Percentiles rank a stretch among this genome's conserved stretches.
These are phyloP conservation scores for Colletotrichum orchidophilum DNA, from an alignment of 2,329 filamentous ascomycete species.

Conservation along the genomic window DNA sequence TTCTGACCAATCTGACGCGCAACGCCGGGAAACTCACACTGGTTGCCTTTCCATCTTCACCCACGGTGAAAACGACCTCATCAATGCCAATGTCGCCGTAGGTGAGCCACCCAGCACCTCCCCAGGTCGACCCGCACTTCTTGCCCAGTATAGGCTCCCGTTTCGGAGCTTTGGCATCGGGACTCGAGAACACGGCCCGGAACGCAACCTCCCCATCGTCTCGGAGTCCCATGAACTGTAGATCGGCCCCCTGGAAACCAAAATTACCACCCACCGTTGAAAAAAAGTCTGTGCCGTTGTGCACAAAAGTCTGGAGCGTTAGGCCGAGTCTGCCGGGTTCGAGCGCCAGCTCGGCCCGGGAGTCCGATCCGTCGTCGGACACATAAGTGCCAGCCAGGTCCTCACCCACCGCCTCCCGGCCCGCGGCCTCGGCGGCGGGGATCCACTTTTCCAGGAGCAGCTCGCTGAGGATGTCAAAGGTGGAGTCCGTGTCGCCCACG, in stretches of 20 bases:
- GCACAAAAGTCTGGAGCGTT: neutral
- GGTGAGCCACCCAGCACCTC: constrained; percentile 23
- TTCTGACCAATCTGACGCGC: neutral
- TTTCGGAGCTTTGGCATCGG: neutral
- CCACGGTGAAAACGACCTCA: constrained; percentile 34
- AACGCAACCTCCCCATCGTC: neutral
- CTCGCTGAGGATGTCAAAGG: constrained; percentile 35
- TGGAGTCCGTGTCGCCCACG: constrained; percentile 17
- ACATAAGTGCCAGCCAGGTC: constrained; percentile 34
- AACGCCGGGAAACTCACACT: constrained; percentile 21
- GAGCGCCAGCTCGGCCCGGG: neutral
- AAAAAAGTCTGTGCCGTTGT: constrained; percentile 7
- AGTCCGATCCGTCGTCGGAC: neutral
- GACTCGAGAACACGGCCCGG: neutral
- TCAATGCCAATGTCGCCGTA: constrained; percentile 34
- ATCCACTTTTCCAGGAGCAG: constrained; percentile 28
- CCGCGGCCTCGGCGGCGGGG: constrained; percentile 37
- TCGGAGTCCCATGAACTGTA: constrained; percentile 1
- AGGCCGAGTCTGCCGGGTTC: neutral
- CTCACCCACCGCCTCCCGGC: constrained; percentile 32
- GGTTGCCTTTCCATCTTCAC: neutral
- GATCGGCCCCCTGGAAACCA: constrained; percentile 2
- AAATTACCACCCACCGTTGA: neutral
- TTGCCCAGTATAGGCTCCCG: neutral
- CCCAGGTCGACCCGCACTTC: neutral